These are phyloP conservation scores for Somion occarium DNA, from an alignment of 1,284 basidiomycete genomes.

Conservation along the genomic window DNA sequence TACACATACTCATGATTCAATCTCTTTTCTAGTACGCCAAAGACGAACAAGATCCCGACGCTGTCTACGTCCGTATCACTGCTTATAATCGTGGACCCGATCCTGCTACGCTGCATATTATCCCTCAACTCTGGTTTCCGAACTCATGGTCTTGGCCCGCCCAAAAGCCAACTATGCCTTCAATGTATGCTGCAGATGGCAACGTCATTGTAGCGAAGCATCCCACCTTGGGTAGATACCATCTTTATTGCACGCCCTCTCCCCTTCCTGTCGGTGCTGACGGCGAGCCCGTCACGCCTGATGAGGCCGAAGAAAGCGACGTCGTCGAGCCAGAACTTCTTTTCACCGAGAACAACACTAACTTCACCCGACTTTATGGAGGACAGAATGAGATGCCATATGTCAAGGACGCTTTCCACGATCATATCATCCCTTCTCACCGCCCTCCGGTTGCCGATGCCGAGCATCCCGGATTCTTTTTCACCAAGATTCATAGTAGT, in stretches of 20 bases:
- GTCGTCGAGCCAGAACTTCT: conserved; percentile 78
- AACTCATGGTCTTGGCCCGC: conserved; percentile 97
- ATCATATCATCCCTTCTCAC: conserved; percentile 88
- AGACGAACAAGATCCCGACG: conserved; percentile 89
- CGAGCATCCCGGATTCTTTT: conserved; percentile 34
- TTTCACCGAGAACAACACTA: conserved; percentile 97
- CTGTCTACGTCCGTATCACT: conserved; percentile 90
- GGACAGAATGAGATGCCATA: conserved; percentile 80
- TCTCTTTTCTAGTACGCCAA: conserved; percentile 79
- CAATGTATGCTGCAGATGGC: conserved; percentile 55
- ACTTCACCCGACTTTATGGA: conserved; percentile 88
- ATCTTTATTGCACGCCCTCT: conserved; percentile 88
- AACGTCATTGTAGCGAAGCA: conserved; percentile 74
- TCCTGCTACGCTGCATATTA: conserved; percentile 89
- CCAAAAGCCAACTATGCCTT: conserved; percentile 77
- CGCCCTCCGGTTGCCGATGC: conserved; percentile 45
- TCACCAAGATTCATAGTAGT: conserved; percentile 44
- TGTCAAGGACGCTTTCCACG: conserved; percentile 98
- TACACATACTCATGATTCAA: conserved; percentile 16
- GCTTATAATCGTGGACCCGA: conserved; percentile 97
- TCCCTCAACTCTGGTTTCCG: conserved; percentile 95
- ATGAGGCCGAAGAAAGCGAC: conserved; percentile 58
- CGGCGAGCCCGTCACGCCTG: conserved; percentile 43
- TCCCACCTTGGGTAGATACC: conserved; percentile 66
- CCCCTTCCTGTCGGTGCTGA: conserved; percentile 83